Evolutionary conservation across 345 rosid species (phyloP), one percentile per base, ranked within the genome.

Genomic region (Populus pruinosa): DNA sequence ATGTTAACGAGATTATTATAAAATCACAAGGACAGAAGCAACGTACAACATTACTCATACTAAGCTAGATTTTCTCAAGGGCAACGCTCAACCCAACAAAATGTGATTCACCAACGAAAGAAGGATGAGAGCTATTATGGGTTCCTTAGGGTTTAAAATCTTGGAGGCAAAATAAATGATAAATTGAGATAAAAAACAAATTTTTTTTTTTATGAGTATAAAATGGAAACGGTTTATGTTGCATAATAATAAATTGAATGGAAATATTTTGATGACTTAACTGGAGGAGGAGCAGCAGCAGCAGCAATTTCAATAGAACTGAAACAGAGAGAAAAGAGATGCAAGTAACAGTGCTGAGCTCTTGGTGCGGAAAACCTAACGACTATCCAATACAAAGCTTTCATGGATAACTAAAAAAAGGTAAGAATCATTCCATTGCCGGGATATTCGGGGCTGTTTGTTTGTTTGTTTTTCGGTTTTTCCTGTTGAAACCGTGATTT

Each of bases 51-150:
- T 18, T 50, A 41, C 17, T 68, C 18, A 14, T 50, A 27, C 59
- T 44, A 16, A 50, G 33, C n/a, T 44, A 69, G 49, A 64, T 74
- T 64, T 18, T 31, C 25, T 53, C 18, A 18, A n/a, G 36, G 35
- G 21, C 61, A 64, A 4, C 43, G 69, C 29, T 11, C 18, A 64
- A 43, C 43, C 61, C 31, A 8, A 63, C 70, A 74, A 64, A 63
- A 63, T 29, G 70, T 29, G 66, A 74, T 64, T 64, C 70, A 44
- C 41, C 69, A 64, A 43, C 21, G 20, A 74, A 64, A 25, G 38
- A 7, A 44, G 25, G 35, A 73, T 17, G 43, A 62, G 10, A 23
- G 13, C n/a, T 27, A 62, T 17, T 16, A 61, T 73, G 8, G 68
- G 25, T 59, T 29, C 53, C 35, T 73, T 62, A 25, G 64, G 29